A percentile compares a stretch with the other conserved stretches of the same genome.
phyloP scores from a whole-genome alignment of 495 filamentous ascomycete genomes.

The Neurospora tetraspora region DNA sequence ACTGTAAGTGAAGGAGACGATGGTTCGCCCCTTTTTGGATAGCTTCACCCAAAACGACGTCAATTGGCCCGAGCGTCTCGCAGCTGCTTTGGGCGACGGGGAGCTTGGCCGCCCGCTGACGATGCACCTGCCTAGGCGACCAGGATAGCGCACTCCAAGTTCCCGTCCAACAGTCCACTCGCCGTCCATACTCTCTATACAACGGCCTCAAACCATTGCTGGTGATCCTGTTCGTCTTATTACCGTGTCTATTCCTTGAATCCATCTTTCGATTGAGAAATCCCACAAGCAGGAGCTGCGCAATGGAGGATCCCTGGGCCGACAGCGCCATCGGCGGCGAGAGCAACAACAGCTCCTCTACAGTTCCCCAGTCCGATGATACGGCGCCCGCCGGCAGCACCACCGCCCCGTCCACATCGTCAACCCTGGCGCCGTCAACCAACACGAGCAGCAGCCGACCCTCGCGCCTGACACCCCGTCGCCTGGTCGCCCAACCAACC shows the following conservation, averaged over 20 bases:
- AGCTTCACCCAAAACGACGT: not conserved
- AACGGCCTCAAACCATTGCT: not conserved
- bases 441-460: conserved; percentile 29
- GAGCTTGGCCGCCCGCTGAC: not conserved
- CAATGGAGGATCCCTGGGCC: conserved; percentile 32
- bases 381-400: not conserved
- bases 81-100: not conserved
- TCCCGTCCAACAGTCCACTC: not conserved
- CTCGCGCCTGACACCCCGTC: conserved; percentile 47
- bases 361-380: not conserved
- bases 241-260: not conserved
- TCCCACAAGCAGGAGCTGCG: not conserved
- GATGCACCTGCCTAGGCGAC: not conserved
- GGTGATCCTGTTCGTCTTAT: not conserved
- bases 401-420: conserved; percentile 4
- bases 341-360: not conserved
- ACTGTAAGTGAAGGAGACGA: not conserved
- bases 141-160: not conserved
- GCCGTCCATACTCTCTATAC: not conserved
- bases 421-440: conserved; percentile 24
- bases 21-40: not conserved
- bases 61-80: not conserved
- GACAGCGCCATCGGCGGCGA: conserved; percentile 14
- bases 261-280: not conserved
- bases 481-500: conserved; percentile 71